These are phyloP conservation scores for Citrullus amarus DNA, from an alignment of 306 rosid genomes.

Conservation along the genomic window DNA sequence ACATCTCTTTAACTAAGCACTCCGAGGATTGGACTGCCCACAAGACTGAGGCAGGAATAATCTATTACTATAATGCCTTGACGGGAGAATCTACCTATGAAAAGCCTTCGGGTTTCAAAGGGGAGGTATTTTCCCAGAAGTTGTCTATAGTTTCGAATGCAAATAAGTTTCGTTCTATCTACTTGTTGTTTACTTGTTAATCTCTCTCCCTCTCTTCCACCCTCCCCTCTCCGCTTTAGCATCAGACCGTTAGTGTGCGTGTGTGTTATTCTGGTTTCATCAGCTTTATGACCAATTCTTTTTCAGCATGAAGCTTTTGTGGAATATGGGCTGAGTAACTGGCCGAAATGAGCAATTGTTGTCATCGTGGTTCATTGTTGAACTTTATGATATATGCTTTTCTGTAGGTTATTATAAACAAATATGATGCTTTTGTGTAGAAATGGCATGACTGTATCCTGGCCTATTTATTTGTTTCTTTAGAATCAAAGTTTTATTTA, in stretches of 20 bases:
- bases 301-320: background rate
- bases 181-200: background rate
- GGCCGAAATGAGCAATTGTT: background rate
- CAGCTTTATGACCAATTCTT: background rate
- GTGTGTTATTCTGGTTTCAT: background rate
- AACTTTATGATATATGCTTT: background rate
- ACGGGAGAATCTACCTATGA: constrained; percentile 79
- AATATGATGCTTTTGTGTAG: background rate
- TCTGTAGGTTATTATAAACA: background rate
- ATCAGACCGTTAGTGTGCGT: background rate
- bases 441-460: background rate
- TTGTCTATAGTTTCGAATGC: background rate
- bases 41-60: constrained; percentile 65
- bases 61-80: constrained; percentile 81
- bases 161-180: background rate
- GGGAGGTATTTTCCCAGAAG: constrained; percentile 53
- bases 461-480: background rate
- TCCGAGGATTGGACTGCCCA: constrained; percentile 89
- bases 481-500: background rate
- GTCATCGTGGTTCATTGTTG: background rate
- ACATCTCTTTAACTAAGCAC: constrained; percentile 30
- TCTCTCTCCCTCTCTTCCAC: background rate
- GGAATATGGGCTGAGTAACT: background rate
- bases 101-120: constrained; percentile 71
- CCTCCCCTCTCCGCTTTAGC: background rate